Evolutionary conservation across 495 filamentous ascomycete genomes (phyloP).

Genomic region (Hypoxylon cercidicola): DNA sequence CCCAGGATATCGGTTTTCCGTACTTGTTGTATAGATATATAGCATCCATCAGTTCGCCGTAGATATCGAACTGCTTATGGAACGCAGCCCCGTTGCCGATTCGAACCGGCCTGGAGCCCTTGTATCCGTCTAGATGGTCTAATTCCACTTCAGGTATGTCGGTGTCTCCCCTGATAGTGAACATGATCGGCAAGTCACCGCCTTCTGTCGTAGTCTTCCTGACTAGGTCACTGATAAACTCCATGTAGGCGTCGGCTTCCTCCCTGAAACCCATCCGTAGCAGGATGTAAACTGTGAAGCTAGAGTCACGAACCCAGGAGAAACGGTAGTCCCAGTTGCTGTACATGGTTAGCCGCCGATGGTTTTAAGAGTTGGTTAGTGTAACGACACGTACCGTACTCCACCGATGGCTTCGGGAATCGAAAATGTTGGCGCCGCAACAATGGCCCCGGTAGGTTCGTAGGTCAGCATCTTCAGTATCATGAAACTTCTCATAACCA

Average conservation of each 20-base stretch:
- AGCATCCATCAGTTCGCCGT: constrained; percentile 78
- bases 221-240: constrained; percentile 76
- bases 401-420: constrained; percentile 79
- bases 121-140: constrained; percentile 73
- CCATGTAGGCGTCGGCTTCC: constrained; percentile 78
- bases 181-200: constrained; percentile 78
- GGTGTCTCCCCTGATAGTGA: constrained; percentile 75
- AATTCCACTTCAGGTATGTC: constrained; percentile 76
- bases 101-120: constrained; percentile 73
- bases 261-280: constrained; percentile 77
- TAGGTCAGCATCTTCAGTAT: constrained; percentile 79
- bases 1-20: constrained; percentile 77
- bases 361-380: constrained; percentile 1
- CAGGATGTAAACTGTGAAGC: constrained; percentile 80
- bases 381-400: constrained; percentile 48
- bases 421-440: constrained; percentile 66
- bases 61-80: constrained; percentile 80
- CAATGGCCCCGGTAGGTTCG: constrained; percentile 62
- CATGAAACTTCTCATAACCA: constrained; percentile 72
- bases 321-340: constrained; percentile 85
- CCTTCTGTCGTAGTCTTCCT: constrained; percentile 57
- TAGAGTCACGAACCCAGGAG: constrained; percentile 78
- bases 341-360: constrained; percentile 7
- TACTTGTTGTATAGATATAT: constrained; percentile 84
- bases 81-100: constrained; percentile 79